Evolutionary conservation across 1,284 basidiomycete species (phyloP), one percentile per base, ranked within the genome.

Genomic region (Puccinia hordei): DNA sequence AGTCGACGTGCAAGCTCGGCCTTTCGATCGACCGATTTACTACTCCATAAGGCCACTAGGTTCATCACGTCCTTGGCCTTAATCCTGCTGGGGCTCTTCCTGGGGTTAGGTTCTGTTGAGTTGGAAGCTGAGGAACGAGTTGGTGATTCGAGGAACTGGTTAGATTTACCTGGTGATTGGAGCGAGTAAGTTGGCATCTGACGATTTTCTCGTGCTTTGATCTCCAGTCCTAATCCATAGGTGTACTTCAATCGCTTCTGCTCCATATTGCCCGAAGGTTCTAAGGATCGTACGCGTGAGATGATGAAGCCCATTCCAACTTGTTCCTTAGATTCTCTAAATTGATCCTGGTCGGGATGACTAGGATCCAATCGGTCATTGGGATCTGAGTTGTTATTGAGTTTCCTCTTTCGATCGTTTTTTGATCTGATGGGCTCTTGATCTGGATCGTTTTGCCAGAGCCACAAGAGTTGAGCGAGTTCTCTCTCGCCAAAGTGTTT

Each of bases 391-490:
- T 1, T 68, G 17, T 3, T 13, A 33, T 41, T 41, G 3, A 5
- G 9, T 13, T 73, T 73, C 53, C 38, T 57, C 30, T 22, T 59
- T 22, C 13, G 38, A 2, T 17, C 38, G 38, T 59, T 38, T 3
- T 6, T 12, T 73, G 24, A 8, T 17, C 13, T 8, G 27, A 15
- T 4, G 35, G 22, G 27, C 10, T 59, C 1, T 2, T 24, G 38
- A 53, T 77, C 75, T 33, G 69, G 69, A 33, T 77, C 75, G 27
- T 30, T 68, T 68, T 77, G 38, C 75, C 75, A 77, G 41, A 66
- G 19, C 75, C 75, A 77, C 12, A 77, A 41, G 17, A 77, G 51
- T 53, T 77, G 61, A 38, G 75, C 57, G n/a, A 77, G 61, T 27
- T 77, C 75, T n/a, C 22, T 33, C 35, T 77, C 61, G 24, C 55